Evolutionary conservation across 768 basidiomycete species (phyloP), one percentile per base, ranked within the genome.

Genomic region (Boletus rex-veris): DNA sequence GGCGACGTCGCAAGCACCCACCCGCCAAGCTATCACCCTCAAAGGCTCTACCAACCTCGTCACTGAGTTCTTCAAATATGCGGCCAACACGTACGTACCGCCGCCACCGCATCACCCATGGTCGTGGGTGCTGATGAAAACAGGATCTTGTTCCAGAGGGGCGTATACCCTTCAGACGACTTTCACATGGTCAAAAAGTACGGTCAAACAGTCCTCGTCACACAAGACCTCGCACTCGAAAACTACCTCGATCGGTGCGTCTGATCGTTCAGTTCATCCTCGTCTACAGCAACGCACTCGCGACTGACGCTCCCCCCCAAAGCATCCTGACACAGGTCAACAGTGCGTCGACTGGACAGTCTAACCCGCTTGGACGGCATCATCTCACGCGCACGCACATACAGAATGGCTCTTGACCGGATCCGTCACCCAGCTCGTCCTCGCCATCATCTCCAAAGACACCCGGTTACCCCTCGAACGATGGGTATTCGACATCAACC

Each of bases 171-270:
- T 28, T 28, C 28, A 28, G 28, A 28, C 28, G 28, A 28, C 75
- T 99, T 99, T 69, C 89, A 92, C 67, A 95, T 97, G 92, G 96
- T 99, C 55, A 99, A 98, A 73, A 99, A 98, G 71, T 99, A 98
- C 61, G 96, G 97, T 0, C 86, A 98, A 66, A 94, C 92, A 0
- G 90, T 99, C 48, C 80, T 98, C 24, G 88, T 98, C 7, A 97
- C 95, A 1, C 89, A 94, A 59, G 96, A 99, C 61, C 84, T 94
- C 44, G 88, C 89, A 4, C 75, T 99, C 45, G 92, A 98, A 67
- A 91, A 88, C 66, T 98, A 99, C 66, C 80, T 98, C n/a, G 85
- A 89, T 50, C 83, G 83, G 89, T 88, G 60, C 2, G 57, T 41
- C 5, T 28, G 28, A 28, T 8, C 28, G 7, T 8, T 2, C 28